Base-by-base conservation (phyloP, 192 early-diverging fungal genomes). In the Coemansia sp. region DNA sequence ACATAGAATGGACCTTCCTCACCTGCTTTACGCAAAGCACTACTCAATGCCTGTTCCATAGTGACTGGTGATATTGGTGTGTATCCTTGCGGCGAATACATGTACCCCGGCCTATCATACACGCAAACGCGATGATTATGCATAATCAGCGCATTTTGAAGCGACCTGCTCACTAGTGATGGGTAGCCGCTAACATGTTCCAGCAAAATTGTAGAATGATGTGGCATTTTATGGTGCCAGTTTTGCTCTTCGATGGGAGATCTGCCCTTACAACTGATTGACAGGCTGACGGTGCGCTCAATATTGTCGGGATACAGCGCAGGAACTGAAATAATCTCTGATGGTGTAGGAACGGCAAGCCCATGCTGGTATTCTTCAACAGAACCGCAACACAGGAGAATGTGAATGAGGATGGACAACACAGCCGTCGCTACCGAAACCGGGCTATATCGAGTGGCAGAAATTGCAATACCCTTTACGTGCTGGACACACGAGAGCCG, bases 71-170 rank as follows among this genome's bases (percentile, higher is more conserved):
- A 23, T 1, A 68, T 55, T 17, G 76, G 76, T 10, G 66, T 52
- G 29, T 56, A 72, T 39, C 76, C 76, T 53, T 72, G 76, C 19
- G 76, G 76, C 12, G 76, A 72, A 19, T 63, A 55, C 70, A 69
- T 69, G 56, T 72, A 78, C 15, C 76, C 76, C 3, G 76, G 76
- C 21, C 76, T 35, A 51, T 78, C 76, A 52, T 78, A 78, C 10
- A 66, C 24, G 17, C 76, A 78, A 1, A 78, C 70, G 4, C 70
- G 76, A 10, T 62, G 66, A 50, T 62, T 58, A 11, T 69, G 70
- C 49, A 61, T 47, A 4, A 65, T 25, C 3, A 78, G 53, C 10
- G 61, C 62, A 0, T 58, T 38, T 12, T 72, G 76, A 2, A 78
- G 37, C 0, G 76, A 78, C 17, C 24, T 61, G 48, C 63, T 65